These are phyloP conservation scores for Trametes gibbosa DNA, from an alignment of 768 basidiomycete species.

Conservation along the genomic window DNA sequence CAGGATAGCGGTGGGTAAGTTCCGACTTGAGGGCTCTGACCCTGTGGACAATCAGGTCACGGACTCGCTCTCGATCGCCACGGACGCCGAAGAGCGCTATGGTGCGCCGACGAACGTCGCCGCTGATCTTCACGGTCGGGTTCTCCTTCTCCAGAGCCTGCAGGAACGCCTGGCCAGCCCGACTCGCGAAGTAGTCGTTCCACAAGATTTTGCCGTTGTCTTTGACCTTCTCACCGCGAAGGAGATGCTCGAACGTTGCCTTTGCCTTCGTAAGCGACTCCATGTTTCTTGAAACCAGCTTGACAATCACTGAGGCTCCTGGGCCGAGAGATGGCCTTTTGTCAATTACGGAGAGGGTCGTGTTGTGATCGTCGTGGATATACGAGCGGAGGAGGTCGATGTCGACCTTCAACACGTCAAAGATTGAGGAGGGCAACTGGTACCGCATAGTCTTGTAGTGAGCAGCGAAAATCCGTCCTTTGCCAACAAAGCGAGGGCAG, in stretches of 20 bases:
- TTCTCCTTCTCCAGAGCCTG: conserved; percentile 38
- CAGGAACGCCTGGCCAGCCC: conserved; percentile 45
- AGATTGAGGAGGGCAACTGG: conserved; percentile 37
- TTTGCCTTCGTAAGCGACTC: conserved; percentile 56
- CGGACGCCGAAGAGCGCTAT: conserved; percentile 55
- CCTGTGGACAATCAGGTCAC: conserved; percentile 46
- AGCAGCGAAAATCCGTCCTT: conserved; percentile 45
- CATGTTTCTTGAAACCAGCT: conserved; percentile 48
- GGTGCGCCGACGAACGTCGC: conserved; percentile 39
- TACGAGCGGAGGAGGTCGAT: conserved; percentile 43
- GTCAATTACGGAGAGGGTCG: conserved; percentile 30
- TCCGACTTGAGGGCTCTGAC: conserved; percentile 42
- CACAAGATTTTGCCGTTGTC: conserved; percentile 54
- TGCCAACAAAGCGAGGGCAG: conserved; percentile 44
- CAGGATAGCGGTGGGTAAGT: conserved; percentile 41
- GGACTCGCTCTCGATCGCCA: conserved; percentile 40
- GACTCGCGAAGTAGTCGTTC: conserved; percentile 58
- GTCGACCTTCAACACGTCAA: conserved; percentile 41
- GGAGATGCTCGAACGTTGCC: conserved; percentile 54
- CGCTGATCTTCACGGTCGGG: conserved; percentile 42
- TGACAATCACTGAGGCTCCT: conserved; percentile 36
- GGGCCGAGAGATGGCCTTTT: background rate
- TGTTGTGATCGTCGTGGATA: conserved; percentile 31
- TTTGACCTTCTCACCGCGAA: conserved; percentile 58
- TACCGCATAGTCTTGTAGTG: conserved; percentile 56